These are phyloP conservation scores for Wickerhamiella azymoides DNA, from an alignment of 805 yeast genomes.

Conservation along the genomic window DNA sequence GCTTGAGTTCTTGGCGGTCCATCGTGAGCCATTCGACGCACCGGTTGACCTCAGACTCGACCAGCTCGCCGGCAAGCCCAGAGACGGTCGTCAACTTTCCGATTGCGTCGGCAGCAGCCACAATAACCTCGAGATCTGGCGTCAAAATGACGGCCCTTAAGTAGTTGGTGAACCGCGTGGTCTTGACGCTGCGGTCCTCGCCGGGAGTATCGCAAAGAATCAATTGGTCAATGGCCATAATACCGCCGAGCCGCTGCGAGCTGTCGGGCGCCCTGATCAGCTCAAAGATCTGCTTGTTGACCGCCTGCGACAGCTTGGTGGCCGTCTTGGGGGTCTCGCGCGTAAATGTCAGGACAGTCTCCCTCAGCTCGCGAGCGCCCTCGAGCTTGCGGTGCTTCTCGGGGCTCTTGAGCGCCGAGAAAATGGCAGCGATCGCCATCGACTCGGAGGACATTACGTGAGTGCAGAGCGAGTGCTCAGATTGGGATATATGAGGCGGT, in stretches of 20 bases:
- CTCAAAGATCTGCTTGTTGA: conserved; percentile 78
- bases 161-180: conserved; percentile 84
- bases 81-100: conserved; percentile 86
- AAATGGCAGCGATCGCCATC: conserved; percentile 21
- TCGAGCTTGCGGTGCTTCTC: conserved; percentile 22
- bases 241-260: conserved; percentile 72
- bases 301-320: conserved; percentile 65
- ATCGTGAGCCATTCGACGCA: conserved; percentile 84
- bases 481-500: background rate
- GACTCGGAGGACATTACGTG: conserved; percentile 20
- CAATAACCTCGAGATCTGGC: conserved; percentile 72
- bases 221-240: conserved; percentile 76
- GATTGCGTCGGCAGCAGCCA: conserved; percentile 69
- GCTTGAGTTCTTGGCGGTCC: conserved; percentile 63
- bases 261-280: conserved; percentile 62
- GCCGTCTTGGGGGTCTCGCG: conserved; percentile 76
- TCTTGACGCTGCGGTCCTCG: conserved; percentile 70
- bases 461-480: background rate
- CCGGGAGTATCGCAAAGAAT: conserved; percentile 67
- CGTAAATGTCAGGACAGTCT: conserved; percentile 55
- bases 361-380: conserved; percentile 60
- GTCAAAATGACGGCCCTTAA: conserved; percentile 67
- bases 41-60: conserved; percentile 78
- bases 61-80: conserved; percentile 78
- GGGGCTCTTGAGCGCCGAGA: conserved; percentile 19